Base-by-base conservation (phyloP, 116 monocot species). In the Zostera marina region DNA sequence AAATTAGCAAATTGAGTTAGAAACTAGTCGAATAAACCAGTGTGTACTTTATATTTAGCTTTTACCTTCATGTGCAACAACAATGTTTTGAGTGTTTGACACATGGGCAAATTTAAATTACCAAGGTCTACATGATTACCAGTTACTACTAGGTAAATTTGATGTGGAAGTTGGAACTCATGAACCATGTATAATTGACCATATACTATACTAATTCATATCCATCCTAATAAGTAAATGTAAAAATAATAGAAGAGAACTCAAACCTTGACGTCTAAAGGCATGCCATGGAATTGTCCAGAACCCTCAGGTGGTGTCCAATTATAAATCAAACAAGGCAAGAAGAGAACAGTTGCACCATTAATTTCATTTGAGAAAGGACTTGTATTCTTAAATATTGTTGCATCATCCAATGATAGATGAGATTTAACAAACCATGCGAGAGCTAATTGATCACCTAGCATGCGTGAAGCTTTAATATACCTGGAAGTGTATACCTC, bases 271-370 rank as follows among this genome's bases (percentile, higher is more conserved):
- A 85, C 82, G 74, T 94, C 79, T 53, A 88, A 64, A 14, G 94
- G 94, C 94, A 94, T 88, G 47, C 94, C 94, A 72, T 94, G 94
- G 76, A 94, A 94, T 68, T 94, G 94, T 15, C 94, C 94, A 16
- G 88, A 88, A 57, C 94, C 94, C 61, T 88, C 94, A 69, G 88
- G 94, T 40, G 94, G 94, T 2, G 94, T 94, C 94, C 94, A 94
- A 60, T 94, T 94, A 66, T 82, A 94, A 63, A 81, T 25, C 53
- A 73, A 68, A 82, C 94, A 94, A 12, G 88, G 94, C 59, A 94
- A 73, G 71, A 93, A 94, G 21, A 88, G 77, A 38, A 94, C 52
- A 4, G 75, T 66, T 59, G 56, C 65, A 44, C 84, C 82, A 63
- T 80, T 67, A 7, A 85, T 62, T 54, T 88, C 71, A 51, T 60